Base-by-base conservation (phyloP, 2,329 filamentous ascomycete genomes). In the Ophiostoma ulmi region DNA sequence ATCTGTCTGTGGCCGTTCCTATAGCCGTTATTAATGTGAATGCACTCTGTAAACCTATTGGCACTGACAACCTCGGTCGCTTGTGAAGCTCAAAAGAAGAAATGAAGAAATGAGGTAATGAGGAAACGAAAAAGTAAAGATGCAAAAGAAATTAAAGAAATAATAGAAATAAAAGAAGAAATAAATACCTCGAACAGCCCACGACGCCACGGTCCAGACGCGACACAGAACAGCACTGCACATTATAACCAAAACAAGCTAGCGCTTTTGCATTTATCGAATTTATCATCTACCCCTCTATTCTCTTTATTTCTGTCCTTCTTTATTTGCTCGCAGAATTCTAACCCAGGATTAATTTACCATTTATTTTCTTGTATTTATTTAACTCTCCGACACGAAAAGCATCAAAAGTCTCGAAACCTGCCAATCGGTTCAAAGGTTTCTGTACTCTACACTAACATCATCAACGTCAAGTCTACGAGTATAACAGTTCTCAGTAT, bases 401-500 rank as follows among this genome's bases (percentile, higher is more conserved):
- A 61, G 55, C 55, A 31, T 61, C 55, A 61, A 61, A 61, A 61
- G 55, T 61, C 55, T 61, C 55, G 26, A 61, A 61, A 61, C 55
- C 55, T 61, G 55, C 55, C 55, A 61, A 61, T 61, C 55, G 55
- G 55, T 61, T 61, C 52, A 58, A 58, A 58, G 52, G 52, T 58
- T 61, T 61, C 55, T 61, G 55, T 61, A 61, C 55, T 61, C 55
- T 61, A 61, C 55, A 55, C 52, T 55, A 11, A 22, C 52, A 55
- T n/a, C 14, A 5, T 20, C 44, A 58, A 58, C 52, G 48, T 22
- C 48, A 55, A 55, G 48, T 55, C 41, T 44, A 44, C 11, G 13
- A 44, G 48, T 14, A 11, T n/a, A 31, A 31, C n/a, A n/a, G 48
- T n/a, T 61, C 10, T 61, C 26, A 17, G 31, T 61, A 61, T 55